Percentiles rank a stretch among this genome's conserved stretches.
Evolutionary conservation across 495 filamentous ascomycete genomes (phyloP).

Genomic region (Talaromyces adpressus): DNA sequence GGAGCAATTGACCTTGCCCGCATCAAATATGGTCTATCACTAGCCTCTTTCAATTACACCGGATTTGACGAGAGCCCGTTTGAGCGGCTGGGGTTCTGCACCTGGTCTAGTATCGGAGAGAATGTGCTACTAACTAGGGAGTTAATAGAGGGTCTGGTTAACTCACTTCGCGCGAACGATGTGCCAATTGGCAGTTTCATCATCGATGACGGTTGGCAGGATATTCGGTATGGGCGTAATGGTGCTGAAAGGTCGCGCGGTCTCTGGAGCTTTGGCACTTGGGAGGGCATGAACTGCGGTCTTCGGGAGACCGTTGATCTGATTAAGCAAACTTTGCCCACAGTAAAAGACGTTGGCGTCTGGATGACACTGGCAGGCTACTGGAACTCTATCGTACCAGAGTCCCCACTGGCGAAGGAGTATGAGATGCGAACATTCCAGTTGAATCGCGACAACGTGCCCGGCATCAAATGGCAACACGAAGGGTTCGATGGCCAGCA

Average conservation of each 20-base stretch:
- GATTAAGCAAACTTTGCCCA: not conserved
- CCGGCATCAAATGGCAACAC: not conserved
- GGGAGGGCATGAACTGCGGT: not conserved
- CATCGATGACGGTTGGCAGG: conserved; percentile 1
- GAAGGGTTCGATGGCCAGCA: not conserved
- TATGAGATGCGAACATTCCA: conserved; percentile 2
- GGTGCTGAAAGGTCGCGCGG: not conserved
- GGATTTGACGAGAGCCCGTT: not conserved
- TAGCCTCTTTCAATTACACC: not conserved
- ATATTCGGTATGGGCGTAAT: conserved; percentile 3
- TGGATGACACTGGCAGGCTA: conserved; percentile 5
- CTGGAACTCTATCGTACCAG: not conserved
- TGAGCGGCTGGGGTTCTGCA: conserved; percentile 3
- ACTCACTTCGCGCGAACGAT: not conserved
- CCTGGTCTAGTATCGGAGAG: conserved; percentile 1
- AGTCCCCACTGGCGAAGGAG: not conserved
- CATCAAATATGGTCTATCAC: not conserved
- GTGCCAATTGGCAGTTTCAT: not conserved
- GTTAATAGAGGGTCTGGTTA: not conserved
- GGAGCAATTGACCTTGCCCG: not conserved
- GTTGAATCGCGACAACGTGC: not conserved
- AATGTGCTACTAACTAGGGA: not conserved
- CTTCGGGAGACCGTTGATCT: not conserved
- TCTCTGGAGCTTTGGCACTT: not conserved
- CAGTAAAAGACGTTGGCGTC: not conserved